Evolutionary conservation across 345 rosid species (phyloP).

Genomic region (Aethionema arabicum): DNA sequence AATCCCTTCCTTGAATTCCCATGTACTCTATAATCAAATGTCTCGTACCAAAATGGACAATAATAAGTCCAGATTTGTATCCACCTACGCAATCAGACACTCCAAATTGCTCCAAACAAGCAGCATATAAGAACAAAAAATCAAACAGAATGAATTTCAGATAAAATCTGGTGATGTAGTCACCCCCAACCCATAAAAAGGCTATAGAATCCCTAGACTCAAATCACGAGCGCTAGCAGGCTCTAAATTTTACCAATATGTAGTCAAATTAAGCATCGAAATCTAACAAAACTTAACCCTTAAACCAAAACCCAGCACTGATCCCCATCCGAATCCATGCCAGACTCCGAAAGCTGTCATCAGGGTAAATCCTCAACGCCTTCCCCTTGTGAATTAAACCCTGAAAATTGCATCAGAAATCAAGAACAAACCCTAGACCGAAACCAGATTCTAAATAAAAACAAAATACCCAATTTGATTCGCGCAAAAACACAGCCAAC

Average conservation of each 20-base stretch:
- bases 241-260: slow-evolving; percentile 22
- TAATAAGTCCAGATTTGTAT: slow-evolving; percentile 7
- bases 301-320: slow-evolving; percentile 15
- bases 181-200: slow-evolving; percentile 11
- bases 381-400: slow-evolving; percentile 23
- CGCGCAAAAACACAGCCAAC: not conserved
- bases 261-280: slow-evolving; percentile 34
- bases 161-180: not conserved
- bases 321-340: slow-evolving; percentile 24
- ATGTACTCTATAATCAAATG: slow-evolving; percentile 26
- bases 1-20: slow-evolving; percentile 20
- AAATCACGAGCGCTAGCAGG: slow-evolving; percentile 11
- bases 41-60: not conserved
- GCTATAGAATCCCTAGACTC: slow-evolving; percentile 11
- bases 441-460: not conserved
- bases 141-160: slow-evolving; percentile 10
- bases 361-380: slow-evolving; percentile 34
- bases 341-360: slow-evolving; percentile 24
- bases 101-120: slow-evolving; percentile 20
- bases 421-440: slow-evolving; percentile 38
- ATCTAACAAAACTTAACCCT: slow-evolving; percentile 6
- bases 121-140: not conserved
- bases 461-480: slow-evolving; percentile 7
- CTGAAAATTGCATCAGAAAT: slow-evolving; percentile 26
- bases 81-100: slow-evolving; percentile 21